Evolutionary conservation across 768 basidiomycete genomes (phyloP).

Genomic region (Xerocomellus intermedius): DNA sequence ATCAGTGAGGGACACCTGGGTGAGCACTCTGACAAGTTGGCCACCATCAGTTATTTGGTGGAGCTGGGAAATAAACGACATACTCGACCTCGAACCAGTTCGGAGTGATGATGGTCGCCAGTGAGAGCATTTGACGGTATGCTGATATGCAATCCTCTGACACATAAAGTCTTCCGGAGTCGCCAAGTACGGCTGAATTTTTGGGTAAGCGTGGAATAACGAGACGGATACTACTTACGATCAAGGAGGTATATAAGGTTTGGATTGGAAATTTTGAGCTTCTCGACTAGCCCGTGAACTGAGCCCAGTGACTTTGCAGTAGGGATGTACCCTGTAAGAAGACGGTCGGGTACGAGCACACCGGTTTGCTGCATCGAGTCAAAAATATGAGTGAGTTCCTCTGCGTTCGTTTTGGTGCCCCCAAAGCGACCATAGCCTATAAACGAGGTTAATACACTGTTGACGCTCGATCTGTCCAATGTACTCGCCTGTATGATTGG

Average conservation of each 20-base stretch:
- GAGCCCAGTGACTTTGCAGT: slow-evolving; percentile 73
- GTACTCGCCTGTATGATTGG: slow-evolving; percentile 82
- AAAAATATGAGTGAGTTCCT: slow-evolving; percentile 77
- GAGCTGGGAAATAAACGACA: slow-evolving; percentile 4
- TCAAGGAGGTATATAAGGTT: slow-evolving; percentile 84
- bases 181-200: slow-evolving; percentile 85
- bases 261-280: slow-evolving; percentile 56
- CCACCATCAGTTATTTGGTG: slow-evolving; percentile 1
- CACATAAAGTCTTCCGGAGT: slow-evolving; percentile 87
- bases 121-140: slow-evolving; percentile 75
- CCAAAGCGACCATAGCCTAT: slow-evolving; percentile 81
- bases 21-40: slow-evolving; percentile 57
- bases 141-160: slow-evolving; percentile 82
- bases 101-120: slow-evolving; percentile 92
- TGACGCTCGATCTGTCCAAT: background rate
- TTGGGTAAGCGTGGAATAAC: background rate
- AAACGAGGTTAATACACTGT: background rate
- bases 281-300: slow-evolving; percentile 59
- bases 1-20: slow-evolving; percentile 67
- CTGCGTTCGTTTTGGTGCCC: slow-evolving; percentile 74
- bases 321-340: slow-evolving; percentile 92
- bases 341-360: slow-evolving; percentile 65
- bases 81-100: slow-evolving; percentile 99
- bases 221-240: slow-evolving; percentile 53
- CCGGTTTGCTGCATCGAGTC: slow-evolving; percentile 70